Percentiles rank a stretch among this genome's conserved stretches.
phyloP scores from a whole-genome alignment of 306 rosid species.

The Inga leiocalycina region DNA sequence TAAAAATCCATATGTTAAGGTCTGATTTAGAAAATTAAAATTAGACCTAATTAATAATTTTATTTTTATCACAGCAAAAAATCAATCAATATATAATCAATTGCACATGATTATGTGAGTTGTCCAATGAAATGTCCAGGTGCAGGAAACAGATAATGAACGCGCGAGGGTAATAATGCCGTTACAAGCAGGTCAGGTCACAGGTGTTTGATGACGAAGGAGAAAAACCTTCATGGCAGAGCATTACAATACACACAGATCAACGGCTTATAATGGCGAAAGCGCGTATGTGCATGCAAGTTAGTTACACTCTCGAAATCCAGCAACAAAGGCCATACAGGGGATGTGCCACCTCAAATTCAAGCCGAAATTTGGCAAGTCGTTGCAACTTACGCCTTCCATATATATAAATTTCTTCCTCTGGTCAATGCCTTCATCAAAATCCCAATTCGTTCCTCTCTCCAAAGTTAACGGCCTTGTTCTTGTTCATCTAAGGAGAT shows the following conservation, averaged over 20 bases:
- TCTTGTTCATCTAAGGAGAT: not conserved
- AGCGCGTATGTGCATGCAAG: not conserved
- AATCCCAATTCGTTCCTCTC: not conserved
- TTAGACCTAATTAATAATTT: too few species aligned
- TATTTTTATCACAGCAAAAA: too few species aligned
- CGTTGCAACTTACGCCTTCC: not conserved
- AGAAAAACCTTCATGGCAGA: not conserved
- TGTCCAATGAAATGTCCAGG: not conserved
- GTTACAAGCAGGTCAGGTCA: not conserved
- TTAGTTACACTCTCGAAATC: not conserved
- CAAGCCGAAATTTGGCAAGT: not conserved
- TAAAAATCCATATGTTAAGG: too few species aligned
- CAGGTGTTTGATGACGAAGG: not conserved
- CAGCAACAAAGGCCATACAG: not conserved
- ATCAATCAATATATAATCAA: too few species aligned
- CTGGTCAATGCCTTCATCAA: not conserved
- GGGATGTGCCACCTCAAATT: not conserved
- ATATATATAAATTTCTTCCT: not conserved
- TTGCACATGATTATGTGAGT: too few species aligned
- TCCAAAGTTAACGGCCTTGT: too few species aligned
- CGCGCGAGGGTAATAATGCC: not conserved
- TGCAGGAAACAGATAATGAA: not conserved
- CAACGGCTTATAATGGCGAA: not conserved
- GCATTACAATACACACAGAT: not conserved
- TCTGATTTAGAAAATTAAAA: too few species aligned